Conservation (phyloP, 768 basidiomycete genomes). For the Thelephora ganbajun region DNA sequence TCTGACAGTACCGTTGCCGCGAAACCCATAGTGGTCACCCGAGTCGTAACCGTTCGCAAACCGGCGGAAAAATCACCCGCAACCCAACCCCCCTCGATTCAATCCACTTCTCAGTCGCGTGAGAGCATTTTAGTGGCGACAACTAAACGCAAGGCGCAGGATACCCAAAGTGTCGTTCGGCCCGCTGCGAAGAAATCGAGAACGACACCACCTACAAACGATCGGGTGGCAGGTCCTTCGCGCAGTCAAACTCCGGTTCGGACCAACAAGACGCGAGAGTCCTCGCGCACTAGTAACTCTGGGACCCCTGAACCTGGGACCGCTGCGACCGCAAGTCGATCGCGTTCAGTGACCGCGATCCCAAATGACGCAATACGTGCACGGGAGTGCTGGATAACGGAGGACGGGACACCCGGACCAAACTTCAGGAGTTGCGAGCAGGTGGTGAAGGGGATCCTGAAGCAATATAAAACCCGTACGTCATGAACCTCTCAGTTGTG, state of each 20-base stretch:
- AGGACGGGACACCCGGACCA: conserved; percentile 37
- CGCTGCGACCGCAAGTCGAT: conserved; percentile 43
- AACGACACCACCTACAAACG: conserved; percentile 11
- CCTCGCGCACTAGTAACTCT: conserved; percentile 2
- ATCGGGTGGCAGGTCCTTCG: conserved; percentile 1
- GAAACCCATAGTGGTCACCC: conserved; percentile 14
- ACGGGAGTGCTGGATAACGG: conserved; percentile 35
- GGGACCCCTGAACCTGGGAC: conserved; percentile 14
- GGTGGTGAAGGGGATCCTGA: conserved; percentile 48
- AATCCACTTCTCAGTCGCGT: conserved; percentile 10
- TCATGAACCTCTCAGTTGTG: conserved; percentile 10
- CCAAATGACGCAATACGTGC: conserved; percentile 25
- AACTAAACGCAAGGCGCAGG: conserved; percentile 12
- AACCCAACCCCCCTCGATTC: conserved; percentile 11
- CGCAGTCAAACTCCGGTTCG: conserved; percentile 11
- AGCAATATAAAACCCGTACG: conserved; percentile 59
- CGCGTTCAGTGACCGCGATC: conserved; percentile 48
- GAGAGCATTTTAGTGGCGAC: conserved; percentile 4
- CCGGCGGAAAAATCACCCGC: conserved; percentile 1
- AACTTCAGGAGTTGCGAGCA: conserved; percentile 47
- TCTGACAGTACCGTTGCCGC: conserved; percentile 7
- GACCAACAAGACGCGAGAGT: conserved; percentile 5
- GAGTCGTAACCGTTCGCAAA: conserved; percentile 13
- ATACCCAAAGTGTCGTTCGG: background rate
- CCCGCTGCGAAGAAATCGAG: conserved; percentile 13